A percentile compares a stretch with the other conserved stretches of the same genome.
Conservation (phyloP, 179 eudicot species). For the Carnegiea gigantea region DNA sequence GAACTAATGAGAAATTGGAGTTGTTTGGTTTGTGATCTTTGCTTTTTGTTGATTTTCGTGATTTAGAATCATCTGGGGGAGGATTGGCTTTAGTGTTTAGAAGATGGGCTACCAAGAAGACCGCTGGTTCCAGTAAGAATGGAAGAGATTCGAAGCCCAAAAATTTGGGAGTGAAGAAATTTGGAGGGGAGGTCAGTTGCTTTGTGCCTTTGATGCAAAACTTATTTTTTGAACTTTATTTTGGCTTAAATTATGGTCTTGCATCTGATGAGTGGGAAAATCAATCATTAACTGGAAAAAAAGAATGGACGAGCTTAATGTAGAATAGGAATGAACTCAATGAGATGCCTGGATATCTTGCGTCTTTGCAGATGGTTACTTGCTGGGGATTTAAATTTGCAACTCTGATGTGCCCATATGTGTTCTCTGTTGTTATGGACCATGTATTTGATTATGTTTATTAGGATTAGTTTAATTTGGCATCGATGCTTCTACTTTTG, state of each 20-base stretch:
- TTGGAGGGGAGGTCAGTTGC: constrained; percentile 81
- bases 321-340: no score
- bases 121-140: constrained; percentile 87
- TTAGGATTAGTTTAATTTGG: no score
- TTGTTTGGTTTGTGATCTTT: not conserved
- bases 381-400: no score
- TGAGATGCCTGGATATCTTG: no score
- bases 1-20: not conserved
- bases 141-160: constrained; percentile 94
- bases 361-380: no score
- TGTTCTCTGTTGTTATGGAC: no score
- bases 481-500: no score
- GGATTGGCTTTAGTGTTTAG: constrained; percentile 65
- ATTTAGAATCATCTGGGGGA: constrained; percentile 46
- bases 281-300: no score
- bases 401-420: no score
- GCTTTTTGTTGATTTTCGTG: constrained; percentile 7
- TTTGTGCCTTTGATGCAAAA: not conserved
- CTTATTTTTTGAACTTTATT: no score
- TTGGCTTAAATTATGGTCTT: not conserved
- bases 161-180: constrained; percentile 87
- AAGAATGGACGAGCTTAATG: no score
- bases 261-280: not conserved
- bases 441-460: no score
- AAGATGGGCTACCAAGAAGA: constrained; percentile 93